A percentile compares a stretch with the other conserved stretches of the same genome.
Conservation (phyloP, 73 alveolate genomes). For the Symbiodinium pilosum region DNA sequence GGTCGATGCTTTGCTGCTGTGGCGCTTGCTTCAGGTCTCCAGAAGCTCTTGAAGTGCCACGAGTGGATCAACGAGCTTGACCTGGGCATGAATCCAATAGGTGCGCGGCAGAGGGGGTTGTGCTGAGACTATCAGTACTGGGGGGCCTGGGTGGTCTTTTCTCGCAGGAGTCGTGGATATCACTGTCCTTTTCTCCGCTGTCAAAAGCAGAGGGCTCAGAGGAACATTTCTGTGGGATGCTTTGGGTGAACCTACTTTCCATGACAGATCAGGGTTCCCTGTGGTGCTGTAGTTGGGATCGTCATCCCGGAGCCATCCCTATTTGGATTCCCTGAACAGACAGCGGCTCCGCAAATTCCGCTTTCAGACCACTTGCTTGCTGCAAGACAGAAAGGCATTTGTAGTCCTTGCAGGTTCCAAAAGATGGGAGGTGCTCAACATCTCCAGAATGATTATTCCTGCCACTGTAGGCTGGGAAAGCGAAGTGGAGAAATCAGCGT, state of each 20-base stretch:
- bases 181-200: neutral
- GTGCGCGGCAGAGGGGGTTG: too few relatives aligned
- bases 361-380: too few relatives aligned
- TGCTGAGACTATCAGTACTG: neutral
- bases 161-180: neutral
- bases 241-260: too few relatives aligned
- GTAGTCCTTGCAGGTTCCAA: neutral
- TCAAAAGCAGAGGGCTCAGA: neutral
- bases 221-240: neutral
- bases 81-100: conserved; percentile 33
- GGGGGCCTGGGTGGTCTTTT: neutral
- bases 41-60: conserved; percentile 10
- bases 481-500: too few relatives aligned
- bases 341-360: too few relatives aligned
- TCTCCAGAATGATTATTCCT: neutral
- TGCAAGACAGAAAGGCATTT: too few relatives aligned
- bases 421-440: neutral
- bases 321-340: too few relatives aligned
- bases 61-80: conserved; percentile 31
- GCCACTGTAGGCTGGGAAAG: neutral
- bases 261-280: too few relatives aligned
- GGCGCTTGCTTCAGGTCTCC: neutral
- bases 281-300: too few relatives aligned
- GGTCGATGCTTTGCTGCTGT: too few relatives aligned
- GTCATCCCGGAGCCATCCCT: too few relatives aligned